phyloP scores from a whole-genome alignment of 2,329 filamentous ascomycete species.

The Colletotrichum lentis region DNA sequence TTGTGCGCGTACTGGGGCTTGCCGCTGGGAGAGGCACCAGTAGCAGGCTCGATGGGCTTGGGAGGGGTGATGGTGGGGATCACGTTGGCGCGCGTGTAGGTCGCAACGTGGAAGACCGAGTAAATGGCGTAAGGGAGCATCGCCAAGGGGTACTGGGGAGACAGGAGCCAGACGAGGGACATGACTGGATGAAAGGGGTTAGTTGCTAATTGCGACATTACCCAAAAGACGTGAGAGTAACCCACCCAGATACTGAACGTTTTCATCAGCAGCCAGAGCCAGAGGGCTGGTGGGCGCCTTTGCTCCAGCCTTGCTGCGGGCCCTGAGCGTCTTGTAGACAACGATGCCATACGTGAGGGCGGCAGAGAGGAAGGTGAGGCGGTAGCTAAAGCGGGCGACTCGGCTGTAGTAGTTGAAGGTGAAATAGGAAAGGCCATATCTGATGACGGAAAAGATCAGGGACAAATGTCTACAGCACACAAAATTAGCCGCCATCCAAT shows the following conservation, averaged over 20 bases:
- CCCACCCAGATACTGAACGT: slow-evolving; percentile 96
- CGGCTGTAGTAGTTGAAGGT: slow-evolving; percentile 85
- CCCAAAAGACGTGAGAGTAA: slow-evolving; percentile 38
- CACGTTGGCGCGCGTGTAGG: slow-evolving; percentile 92
- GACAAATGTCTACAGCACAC: slow-evolving; percentile 74
- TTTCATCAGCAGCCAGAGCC: slow-evolving; percentile 84
- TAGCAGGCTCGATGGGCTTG: slow-evolving; percentile 60
- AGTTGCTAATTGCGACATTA: not conserved
- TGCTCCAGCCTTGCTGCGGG: slow-evolving; percentile 77
- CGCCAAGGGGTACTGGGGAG: slow-evolving; percentile 86
- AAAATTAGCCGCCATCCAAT: slow-evolving; percentile 4
- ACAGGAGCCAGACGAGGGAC: slow-evolving; percentile 94
- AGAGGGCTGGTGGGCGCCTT: slow-evolving; percentile 67
- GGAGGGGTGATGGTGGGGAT: slow-evolving; percentile 85
- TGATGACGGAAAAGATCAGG: slow-evolving; percentile 81
- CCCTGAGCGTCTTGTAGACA: slow-evolving; percentile 95
- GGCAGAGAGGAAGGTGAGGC: slow-evolving; percentile 87
- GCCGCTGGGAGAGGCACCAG: slow-evolving; percentile 63
- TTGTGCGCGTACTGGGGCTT: slow-evolving; percentile 64
- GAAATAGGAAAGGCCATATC: slow-evolving; percentile 86
- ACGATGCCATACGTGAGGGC: slow-evolving; percentile 96
- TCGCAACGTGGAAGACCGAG: slow-evolving; percentile 97
- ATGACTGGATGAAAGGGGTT: slow-evolving; percentile 68
- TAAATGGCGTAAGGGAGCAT: slow-evolving; percentile 95
- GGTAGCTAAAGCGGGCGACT: slow-evolving; percentile 85